Evolutionary conservation across 768 basidiomycete genomes (phyloP).

Genomic region (Cantharellus cinnabarinus): DNA sequence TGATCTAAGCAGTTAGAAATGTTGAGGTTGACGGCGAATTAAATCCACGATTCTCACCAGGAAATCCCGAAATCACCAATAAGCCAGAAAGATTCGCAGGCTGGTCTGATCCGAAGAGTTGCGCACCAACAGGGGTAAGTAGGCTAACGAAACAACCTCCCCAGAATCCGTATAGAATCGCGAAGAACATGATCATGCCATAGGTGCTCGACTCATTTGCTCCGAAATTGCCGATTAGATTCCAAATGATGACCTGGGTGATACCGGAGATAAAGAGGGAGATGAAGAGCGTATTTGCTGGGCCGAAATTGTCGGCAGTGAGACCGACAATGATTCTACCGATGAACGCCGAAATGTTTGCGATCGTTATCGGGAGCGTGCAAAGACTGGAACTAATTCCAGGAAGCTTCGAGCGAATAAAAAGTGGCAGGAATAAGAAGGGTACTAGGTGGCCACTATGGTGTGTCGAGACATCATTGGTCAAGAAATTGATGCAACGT

Average conservation of each 20-base stretch:
- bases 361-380: conserved; percentile 11
- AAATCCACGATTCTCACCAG: conserved; percentile 9
- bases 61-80: conserved; percentile 6
- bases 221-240: conserved; percentile 13
- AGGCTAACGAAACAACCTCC: conserved; percentile 20
- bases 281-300: conserved; percentile 22
- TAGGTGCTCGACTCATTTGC: conserved; percentile 7
- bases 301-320: conserved; percentile 21
- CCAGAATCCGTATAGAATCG: conserved; percentile 18
- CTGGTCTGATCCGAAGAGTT: conserved; percentile 10
- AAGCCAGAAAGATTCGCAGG: conserved; percentile 8
- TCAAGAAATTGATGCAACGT: background rate
- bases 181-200: conserved; percentile 16
- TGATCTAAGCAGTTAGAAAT: background rate
- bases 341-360: conserved; percentile 14
- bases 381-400: conserved; percentile 7
- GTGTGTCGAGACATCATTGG: background rate
- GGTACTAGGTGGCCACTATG: conserved; percentile 9
- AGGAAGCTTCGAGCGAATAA: conserved; percentile 9
- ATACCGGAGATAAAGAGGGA: conserved; percentile 18
- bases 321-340: conserved; percentile 20
- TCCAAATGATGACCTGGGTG: conserved; percentile 22
- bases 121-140: conserved; percentile 16
- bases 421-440: conserved; percentile 13
- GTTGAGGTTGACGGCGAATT: background rate